Evolutionary conservation across 2,329 filamentous ascomycete species (phyloP).

Genomic region (Achaetomium macrosporum): DNA sequence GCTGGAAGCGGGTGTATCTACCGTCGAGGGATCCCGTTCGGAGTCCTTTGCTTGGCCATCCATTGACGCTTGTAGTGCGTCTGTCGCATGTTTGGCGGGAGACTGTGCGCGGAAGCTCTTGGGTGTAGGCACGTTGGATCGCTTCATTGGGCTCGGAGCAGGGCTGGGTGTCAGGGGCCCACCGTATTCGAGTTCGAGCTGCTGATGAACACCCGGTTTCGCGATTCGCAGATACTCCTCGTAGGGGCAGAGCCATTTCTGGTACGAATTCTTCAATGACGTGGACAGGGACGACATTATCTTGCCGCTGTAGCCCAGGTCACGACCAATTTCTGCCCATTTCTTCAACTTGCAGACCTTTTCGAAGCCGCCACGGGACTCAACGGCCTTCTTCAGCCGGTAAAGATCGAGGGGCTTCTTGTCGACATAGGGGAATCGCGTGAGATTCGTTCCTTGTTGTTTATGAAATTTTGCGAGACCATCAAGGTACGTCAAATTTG

Average conservation of each 20-base stretch:
- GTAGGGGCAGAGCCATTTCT: constrained; percentile 93
- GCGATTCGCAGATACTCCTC: constrained; percentile 88
- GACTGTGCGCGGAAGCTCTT: constrained; percentile 58
- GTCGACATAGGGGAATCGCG: constrained; percentile 91
- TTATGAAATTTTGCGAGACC: constrained; percentile 95
- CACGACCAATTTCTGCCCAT: constrained; percentile 96
- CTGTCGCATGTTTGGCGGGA: constrained; percentile 54
- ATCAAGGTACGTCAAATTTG: constrained; percentile 93
- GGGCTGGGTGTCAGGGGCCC: constrained; percentile 79
- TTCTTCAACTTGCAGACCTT: constrained; percentile 97
- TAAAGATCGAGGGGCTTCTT: constrained; percentile 95
- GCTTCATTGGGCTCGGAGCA: constrained; percentile 64
- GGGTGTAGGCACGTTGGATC: constrained; percentile 54
- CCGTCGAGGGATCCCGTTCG: constrained; percentile 45
- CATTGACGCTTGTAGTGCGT: constrained; percentile 46
- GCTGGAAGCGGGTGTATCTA: constrained; percentile 38
- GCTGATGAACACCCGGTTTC: constrained; percentile 94
- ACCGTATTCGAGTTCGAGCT: constrained; percentile 87
- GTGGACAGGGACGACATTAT: constrained; percentile 99
- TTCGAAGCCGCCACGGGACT: constrained; percentile 89
- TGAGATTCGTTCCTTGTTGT: constrained; percentile 89
- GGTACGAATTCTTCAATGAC: constrained; percentile 95
- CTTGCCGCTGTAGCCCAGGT: constrained; percentile 96
- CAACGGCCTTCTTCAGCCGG: constrained; percentile 93
- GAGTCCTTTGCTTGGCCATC: constrained; percentile 40